phyloP scores from a whole-genome alignment of 2,329 filamentous ascomycete genomes.

The Fusarium aywerte region DNA sequence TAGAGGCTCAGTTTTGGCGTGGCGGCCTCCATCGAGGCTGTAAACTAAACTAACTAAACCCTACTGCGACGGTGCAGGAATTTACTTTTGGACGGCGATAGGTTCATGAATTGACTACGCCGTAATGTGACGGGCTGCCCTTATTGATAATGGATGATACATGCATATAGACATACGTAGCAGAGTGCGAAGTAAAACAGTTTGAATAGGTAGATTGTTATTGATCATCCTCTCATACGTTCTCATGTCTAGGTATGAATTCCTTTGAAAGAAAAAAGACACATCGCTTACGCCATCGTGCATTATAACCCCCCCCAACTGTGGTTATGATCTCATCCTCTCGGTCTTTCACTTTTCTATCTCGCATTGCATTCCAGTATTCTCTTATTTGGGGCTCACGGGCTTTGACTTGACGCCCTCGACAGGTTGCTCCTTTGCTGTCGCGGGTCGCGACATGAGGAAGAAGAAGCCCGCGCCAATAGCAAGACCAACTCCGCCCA shows the following conservation, averaged over 20 bases:
- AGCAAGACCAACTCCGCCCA: constrained; percentile 30
- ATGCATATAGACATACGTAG: neutral
- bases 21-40: constrained; percentile 29
- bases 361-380: neutral
- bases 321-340: neutral
- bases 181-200: neutral
- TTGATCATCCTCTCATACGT: neutral
- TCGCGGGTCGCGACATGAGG: constrained; percentile 13
- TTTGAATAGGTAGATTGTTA: neutral
- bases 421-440: constrained; percentile 23
- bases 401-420: neutral
- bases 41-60: constrained; percentile 1
- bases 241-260: neutral
- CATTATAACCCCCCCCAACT: neutral
- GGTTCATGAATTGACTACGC: constrained; percentile 3
- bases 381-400: neutral
- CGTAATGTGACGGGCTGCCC: neutral
- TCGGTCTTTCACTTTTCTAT: neutral
- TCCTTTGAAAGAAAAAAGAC: neutral
- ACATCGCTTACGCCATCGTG: constrained; percentile 33
- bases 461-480: constrained; percentile 34
- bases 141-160: neutral
- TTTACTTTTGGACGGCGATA: neutral
- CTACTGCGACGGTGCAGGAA: neutral
- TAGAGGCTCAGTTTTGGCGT: constrained; percentile 22